phyloP scores from a whole-genome alignment of 805 yeast genomes.

The Metschnikowia noctiluminum region DNA sequence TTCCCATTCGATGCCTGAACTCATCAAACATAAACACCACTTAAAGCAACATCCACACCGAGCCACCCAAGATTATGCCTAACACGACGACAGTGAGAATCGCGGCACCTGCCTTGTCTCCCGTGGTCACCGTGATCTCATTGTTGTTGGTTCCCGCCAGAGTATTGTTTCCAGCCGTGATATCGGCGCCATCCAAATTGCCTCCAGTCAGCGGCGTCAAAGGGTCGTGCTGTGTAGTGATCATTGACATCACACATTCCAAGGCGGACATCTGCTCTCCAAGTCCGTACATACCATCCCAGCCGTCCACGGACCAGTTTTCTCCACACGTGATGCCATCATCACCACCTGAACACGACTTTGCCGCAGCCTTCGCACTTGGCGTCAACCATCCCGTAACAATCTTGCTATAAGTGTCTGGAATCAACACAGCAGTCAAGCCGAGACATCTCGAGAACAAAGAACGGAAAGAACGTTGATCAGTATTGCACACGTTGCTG shows the following conservation, averaged over 20 bases:
- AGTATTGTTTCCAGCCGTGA: constrained; percentile 29
- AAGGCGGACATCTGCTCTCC: constrained; percentile 80
- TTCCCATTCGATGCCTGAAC: too few relatives aligned
- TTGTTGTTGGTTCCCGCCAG: constrained; percentile 33
- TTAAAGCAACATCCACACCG: constrained; percentile 74
- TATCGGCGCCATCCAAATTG: constrained; percentile 17
- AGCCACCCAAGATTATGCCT: constrained; percentile 57
- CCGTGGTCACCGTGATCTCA: constrained; percentile 47
- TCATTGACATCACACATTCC: constrained; percentile 45
- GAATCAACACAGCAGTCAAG: constrained; percentile 52
- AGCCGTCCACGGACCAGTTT: constrained; percentile 55
- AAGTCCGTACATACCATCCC: constrained; percentile 68
- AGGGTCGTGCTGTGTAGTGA: constrained; percentile 24
- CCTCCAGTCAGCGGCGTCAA: constrained; percentile 20
- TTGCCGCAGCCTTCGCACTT: constrained; percentile 67
- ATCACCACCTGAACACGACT: constrained; percentile 69
- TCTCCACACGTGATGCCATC: constrained; percentile 85
- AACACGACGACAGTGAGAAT: constrained; percentile 74
- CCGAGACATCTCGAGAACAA: constrained; percentile 64
- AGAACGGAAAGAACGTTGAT: constrained; percentile 75
- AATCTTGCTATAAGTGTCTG: constrained; percentile 44
- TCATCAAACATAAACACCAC: too few relatives aligned
- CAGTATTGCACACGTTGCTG: constrained; percentile 56
- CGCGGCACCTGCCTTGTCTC: constrained; percentile 80
- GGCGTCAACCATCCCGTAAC: constrained; percentile 20